Conservation (phyloP, 2,329 filamentous ascomycete species). For the Talaromyces piceae region DNA sequence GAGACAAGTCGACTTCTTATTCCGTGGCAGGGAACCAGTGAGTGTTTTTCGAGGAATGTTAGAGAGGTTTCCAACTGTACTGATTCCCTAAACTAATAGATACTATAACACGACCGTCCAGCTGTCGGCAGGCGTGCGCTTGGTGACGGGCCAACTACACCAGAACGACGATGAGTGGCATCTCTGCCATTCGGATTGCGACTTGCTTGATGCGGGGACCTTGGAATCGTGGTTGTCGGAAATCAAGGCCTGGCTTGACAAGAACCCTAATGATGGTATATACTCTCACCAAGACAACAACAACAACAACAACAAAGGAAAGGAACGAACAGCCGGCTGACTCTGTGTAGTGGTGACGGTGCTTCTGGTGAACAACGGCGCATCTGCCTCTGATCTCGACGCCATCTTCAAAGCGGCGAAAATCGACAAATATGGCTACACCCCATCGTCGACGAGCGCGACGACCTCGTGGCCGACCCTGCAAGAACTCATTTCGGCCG, state of each 20-base stretch:
- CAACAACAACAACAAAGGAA: constrained; percentile 10
- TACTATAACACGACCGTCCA: constrained; percentile 62
- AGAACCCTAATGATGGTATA: constrained; percentile 56
- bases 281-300: not conserved
- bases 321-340: not conserved
- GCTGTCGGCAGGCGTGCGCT: constrained; percentile 61
- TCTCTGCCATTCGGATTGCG: constrained; percentile 64
- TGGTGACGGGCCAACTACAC: constrained; percentile 68
- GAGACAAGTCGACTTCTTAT: constrained; percentile 55
- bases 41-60: constrained; percentile 11
- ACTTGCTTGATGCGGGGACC: constrained; percentile 60
- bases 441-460: constrained; percentile 39
- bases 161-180: constrained; percentile 51
- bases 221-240: constrained; percentile 56
- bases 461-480: constrained; percentile 61
- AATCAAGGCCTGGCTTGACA: constrained; percentile 62
- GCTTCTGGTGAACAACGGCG: constrained; percentile 62
- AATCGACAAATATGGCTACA: constrained; percentile 56
- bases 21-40: constrained; percentile 65
- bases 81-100: constrained; percentile 15
- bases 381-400: constrained; percentile 49
- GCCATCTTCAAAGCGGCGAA: constrained; percentile 50
- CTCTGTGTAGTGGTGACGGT: constrained; percentile 56
- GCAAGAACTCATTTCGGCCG: constrained; percentile 57
- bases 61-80: not conserved